Conservation (phyloP, 768 basidiomycete genomes). For the Hygrophorus russula region DNA sequence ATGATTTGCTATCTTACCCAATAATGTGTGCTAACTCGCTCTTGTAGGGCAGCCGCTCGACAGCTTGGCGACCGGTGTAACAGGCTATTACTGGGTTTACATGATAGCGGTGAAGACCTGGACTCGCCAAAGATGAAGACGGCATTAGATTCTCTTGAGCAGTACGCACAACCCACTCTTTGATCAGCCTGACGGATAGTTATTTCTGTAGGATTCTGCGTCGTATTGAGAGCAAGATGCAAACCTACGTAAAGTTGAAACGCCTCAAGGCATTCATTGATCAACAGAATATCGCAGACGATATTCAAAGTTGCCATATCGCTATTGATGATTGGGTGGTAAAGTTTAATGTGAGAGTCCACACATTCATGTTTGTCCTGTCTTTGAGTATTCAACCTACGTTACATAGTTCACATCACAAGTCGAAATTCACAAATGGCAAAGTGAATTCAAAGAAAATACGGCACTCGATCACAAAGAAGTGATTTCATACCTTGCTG, state of each 20-base stretch:
- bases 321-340: slow-evolving; percentile 33
- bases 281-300: slow-evolving; percentile 31
- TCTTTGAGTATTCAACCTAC: background rate
- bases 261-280: slow-evolving; percentile 30
- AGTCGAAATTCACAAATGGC: slow-evolving; percentile 36
- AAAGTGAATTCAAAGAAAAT: slow-evolving; percentile 26
- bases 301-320: slow-evolving; percentile 33
- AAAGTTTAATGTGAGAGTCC: slow-evolving; percentile 30
- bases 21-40: background rate
- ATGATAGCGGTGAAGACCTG: slow-evolving; percentile 10
- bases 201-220: too few species aligned
- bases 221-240: too few species aligned
- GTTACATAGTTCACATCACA: slow-evolving; percentile 30
- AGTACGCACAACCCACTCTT: too few species aligned
- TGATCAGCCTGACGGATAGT: too few species aligned
- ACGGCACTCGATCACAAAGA: slow-evolving; percentile 30
- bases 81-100: slow-evolving; percentile 2
- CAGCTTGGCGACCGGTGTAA: slow-evolving; percentile 6
- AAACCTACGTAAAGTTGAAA: slow-evolving; percentile 22
- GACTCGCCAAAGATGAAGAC: too few species aligned
- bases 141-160: too few species aligned
- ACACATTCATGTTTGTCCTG: background rate
- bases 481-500: slow-evolving; percentile 27
- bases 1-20: slow-evolving; percentile 1
- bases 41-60: background rate